Percentiles rank a stretch among this genome's conserved stretches.
Evolutionary conservation across 768 basidiomycete genomes (phyloP).

Genomic region (Rhodotorula kratochvilovae): DNA sequence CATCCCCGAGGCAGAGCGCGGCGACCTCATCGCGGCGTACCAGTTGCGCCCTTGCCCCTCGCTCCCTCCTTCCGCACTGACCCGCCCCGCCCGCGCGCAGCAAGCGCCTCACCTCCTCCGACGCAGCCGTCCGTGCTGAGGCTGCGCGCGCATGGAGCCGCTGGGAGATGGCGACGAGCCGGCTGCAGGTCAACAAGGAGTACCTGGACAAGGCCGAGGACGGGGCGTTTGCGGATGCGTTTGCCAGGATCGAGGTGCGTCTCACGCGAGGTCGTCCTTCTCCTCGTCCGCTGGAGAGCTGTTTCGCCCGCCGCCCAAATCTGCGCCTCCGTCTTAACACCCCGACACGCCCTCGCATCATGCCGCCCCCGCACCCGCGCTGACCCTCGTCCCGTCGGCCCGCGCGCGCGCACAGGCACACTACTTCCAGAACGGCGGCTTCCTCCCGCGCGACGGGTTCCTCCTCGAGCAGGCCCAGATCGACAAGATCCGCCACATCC

Average conservation of each 20-base stretch:
- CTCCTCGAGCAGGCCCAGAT: conserved; percentile 24
- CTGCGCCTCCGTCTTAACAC: too few species aligned
- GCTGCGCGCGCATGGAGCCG: conserved; percentile 34
- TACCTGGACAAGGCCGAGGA: conserved; percentile 67
- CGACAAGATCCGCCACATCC: conserved; percentile 68
- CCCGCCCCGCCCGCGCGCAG: conserved; percentile 62
- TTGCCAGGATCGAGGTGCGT: conserved; percentile 66
- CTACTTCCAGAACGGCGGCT: conserved; percentile 75
- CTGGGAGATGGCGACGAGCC: conserved; percentile 70
- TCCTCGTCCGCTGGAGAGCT: too few species aligned
- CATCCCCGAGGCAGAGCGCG: conserved; percentile 73
- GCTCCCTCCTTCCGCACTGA: conserved; percentile 61
- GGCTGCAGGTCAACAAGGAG: conserved; percentile 64
- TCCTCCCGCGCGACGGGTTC: conserved; percentile 54
- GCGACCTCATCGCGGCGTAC: conserved; percentile 77
- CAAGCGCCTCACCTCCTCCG: conserved; percentile 35
- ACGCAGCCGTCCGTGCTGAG: conserved; percentile 30
- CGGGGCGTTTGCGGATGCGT: conserved; percentile 57
- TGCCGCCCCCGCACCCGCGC: too few species aligned
- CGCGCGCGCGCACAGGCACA: neutral
- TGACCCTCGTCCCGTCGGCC: too few species aligned
- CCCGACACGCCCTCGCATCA: neutral
- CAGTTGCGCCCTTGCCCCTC: conserved; percentile 52
- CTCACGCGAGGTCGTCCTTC: too few species aligned
- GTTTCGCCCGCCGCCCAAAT: too few species aligned